These are phyloP conservation scores for Dentiscutata heterogama DNA, from an alignment of 371 early-diverging fungal species.

Conservation along the genomic window DNA sequence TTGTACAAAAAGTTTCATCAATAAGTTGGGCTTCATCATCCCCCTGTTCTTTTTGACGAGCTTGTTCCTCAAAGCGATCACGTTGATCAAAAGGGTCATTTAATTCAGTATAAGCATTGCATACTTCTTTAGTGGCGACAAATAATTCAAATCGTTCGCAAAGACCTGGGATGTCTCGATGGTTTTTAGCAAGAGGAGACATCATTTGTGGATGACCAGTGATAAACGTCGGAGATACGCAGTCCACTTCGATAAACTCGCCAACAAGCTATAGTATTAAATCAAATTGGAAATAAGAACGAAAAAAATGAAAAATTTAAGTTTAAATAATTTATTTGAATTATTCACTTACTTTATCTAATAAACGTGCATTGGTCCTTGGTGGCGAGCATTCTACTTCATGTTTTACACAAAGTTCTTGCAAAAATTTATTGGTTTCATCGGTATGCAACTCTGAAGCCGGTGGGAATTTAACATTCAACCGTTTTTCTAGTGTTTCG, in stretches of 20 bases:
- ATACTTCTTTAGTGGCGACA: conserved; percentile 91
- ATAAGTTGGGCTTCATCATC: conserved; percentile 59
- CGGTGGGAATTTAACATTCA: conserved; percentile 61
- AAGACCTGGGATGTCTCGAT: conserved; percentile 23
- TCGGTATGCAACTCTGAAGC: conserved; percentile 52
- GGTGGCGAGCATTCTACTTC: conserved; percentile 71
- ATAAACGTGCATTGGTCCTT: conserved; percentile 80
- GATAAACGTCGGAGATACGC: conserved; percentile 95
- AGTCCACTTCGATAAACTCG: conserved; percentile 90
- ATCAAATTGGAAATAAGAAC: neutral
- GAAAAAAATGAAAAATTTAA: neutral
- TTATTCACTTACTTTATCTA: conserved; percentile 72
- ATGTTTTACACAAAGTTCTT: conserved; percentile 63
- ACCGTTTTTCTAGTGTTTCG: conserved; percentile 67
- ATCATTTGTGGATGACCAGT: conserved; percentile 91
- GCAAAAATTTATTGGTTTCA: conserved; percentile 44
- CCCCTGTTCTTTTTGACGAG: conserved; percentile 49
- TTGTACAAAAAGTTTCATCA: conserved; percentile 90
- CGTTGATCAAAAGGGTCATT: conserved; percentile 98
- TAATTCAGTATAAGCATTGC: conserved; percentile 99
- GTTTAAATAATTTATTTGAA: neutral
- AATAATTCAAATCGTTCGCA: conserved; percentile 95
- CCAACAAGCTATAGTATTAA: conserved; percentile 71
- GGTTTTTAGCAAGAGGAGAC: conserved; percentile 93
- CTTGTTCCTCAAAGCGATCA: conserved; percentile 73